Percentiles rank a stretch among this genome's conserved stretches.
These are phyloP conservation scores for Solanum piurae DNA, from an alignment of 257 asterid genomes.

Conservation along the genomic window DNA sequence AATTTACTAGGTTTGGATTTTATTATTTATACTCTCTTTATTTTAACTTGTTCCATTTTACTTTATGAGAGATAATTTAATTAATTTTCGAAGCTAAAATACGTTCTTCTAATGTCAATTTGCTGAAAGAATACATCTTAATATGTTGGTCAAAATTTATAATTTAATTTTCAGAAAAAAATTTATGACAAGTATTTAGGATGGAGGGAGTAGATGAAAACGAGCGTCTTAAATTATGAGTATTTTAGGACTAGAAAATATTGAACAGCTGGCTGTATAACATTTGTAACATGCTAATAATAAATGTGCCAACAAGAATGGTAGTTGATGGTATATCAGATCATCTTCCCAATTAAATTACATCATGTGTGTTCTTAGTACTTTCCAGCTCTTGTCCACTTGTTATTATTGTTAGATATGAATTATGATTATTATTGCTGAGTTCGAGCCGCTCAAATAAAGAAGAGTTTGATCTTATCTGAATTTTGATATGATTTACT, in stretches of 20 bases:
- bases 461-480: neutral
- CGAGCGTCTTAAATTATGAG: too few relatives aligned
- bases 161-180: neutral
- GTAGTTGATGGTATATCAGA: neutral
- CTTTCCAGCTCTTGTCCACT: neutral
- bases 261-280: neutral
- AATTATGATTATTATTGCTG: neutral
- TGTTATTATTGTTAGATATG: neutral
- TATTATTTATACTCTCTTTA: neutral
- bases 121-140: accelerated
- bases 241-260: too few relatives aligned
- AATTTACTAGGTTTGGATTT: neutral
- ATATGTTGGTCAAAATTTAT: neutral
- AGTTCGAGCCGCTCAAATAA: neutral
- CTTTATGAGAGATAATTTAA: neutral
- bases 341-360: neutral
- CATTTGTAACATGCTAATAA: neutral
- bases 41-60: neutral
- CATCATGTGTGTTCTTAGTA: neutral
- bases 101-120: neutral
- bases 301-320: neutral
- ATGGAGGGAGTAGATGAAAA: accelerated
- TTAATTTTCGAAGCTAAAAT: neutral
- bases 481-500: neutral
- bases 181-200: neutral